Percentiles rank a stretch among this genome's conserved stretches.
These are phyloP conservation scores for Musa acuminata DNA, from an alignment of 176 grass and related monocot genomes.

Conservation along the genomic window DNA sequence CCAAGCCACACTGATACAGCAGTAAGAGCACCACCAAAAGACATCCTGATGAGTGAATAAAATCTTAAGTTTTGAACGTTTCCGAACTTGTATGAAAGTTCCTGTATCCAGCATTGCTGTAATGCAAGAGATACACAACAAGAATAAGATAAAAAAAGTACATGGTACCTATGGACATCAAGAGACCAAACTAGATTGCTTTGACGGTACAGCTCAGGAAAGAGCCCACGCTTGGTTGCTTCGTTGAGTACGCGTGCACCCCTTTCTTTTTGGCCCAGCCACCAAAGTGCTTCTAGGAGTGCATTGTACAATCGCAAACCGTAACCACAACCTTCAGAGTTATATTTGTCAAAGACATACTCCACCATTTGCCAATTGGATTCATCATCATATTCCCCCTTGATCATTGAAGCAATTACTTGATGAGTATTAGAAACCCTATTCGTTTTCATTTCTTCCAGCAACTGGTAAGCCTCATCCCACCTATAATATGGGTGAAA, in stretches of 20 bases:
- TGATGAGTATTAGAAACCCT: conserved; percentile 58
- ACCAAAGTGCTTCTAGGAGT: conserved; percentile 92
- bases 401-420: conserved; percentile 87
- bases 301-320: conserved; percentile 73
- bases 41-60: conserved; percentile 62
- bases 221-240: conserved; percentile 61
- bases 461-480: conserved; percentile 60
- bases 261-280: conserved; percentile 63
- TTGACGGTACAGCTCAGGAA: conserved; percentile 63
- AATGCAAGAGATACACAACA: background rate
- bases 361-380: conserved; percentile 98
- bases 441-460: conserved; percentile 86
- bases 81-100: background rate
- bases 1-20: conserved; percentile 85
- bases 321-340: conserved; percentile 70
- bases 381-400: conserved; percentile 73
- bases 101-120: background rate
- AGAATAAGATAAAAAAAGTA: conserved; percentile 12
- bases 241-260: conserved; percentile 62
- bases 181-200: conserved; percentile 81
- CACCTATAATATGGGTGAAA: conserved; percentile 45
- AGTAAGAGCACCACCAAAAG: conserved; percentile 68
- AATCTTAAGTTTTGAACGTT: conserved; percentile 5
- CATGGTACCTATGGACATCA: conserved; percentile 80
- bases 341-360: conserved; percentile 69